Percentiles rank a stretch among this genome's conserved stretches.
Evolutionary conservation across 441 rosid genomes (phyloP).

Genomic region (Capsella rubella): DNA sequence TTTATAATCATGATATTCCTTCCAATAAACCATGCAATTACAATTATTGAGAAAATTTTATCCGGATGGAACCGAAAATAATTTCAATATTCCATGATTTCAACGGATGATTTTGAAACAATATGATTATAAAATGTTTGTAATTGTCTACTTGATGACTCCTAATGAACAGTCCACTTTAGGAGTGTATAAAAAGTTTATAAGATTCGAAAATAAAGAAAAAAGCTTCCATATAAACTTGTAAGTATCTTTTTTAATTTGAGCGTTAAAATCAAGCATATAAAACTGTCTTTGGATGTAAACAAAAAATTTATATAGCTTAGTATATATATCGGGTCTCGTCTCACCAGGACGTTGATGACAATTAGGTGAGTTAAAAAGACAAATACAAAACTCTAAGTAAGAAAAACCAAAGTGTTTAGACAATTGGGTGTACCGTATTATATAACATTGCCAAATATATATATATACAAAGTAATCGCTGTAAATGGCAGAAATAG

Average conservation of each 20-base stretch:
- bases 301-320: not conserved
- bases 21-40: conserved; percentile 38
- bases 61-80: conserved; percentile 17
- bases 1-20: conserved; percentile 29
- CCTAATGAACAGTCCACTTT: conserved; percentile 24
- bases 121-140: conserved; percentile 36
- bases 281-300: not conserved
- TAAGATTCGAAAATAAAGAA: not conserved
- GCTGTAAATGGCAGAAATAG: not conserved
- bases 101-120: conserved; percentile 28
- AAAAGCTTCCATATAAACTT: not conserved
- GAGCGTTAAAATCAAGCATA: not conserved
- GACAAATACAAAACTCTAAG: conserved; percentile 40
- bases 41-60: conserved; percentile 13
- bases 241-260: not conserved
- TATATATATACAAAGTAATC: not conserved
- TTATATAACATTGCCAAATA: conserved; percentile 4
- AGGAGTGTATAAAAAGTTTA: not conserved
- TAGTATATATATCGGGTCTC: not conserved
- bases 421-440: conserved; percentile 7
- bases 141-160: conserved; percentile 20
- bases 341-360: conserved; percentile 25
- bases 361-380: conserved; percentile 29
- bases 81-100: conserved; percentile 25
- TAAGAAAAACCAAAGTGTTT: conserved; percentile 27